Evolutionary conservation across 2,329 filamentous ascomycete species (phyloP).

Genomic region (Aureobasidium vineae): DNA sequence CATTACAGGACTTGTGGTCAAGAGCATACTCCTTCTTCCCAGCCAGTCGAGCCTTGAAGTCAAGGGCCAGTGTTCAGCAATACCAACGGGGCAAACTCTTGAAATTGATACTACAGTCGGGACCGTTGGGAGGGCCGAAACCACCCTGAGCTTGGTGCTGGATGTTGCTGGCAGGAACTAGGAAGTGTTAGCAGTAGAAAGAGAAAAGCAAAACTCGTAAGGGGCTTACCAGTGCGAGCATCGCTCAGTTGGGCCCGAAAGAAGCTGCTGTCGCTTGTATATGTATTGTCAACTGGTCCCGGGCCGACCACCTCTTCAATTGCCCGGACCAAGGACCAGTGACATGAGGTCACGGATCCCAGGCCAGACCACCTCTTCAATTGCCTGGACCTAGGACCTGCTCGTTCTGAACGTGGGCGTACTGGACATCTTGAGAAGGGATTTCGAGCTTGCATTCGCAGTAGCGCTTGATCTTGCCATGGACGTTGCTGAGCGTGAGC

Average conservation of each 20-base stretch:
- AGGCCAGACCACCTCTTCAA: neutral
- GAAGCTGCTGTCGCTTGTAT: neutral
- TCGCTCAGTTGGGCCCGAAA: neutral
- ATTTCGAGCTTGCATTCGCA: slow-evolving; percentile 83
- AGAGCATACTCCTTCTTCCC: neutral
- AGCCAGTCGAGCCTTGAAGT: too few species aligned
- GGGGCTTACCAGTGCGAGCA: neutral
- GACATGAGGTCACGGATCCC: neutral
- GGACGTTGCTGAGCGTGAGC: slow-evolving; percentile 54
- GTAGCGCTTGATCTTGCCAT: slow-evolving; percentile 85
- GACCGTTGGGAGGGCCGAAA: neutral
- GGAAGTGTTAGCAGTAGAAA: neutral
- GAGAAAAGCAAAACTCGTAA: neutral
- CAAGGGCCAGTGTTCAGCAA: too few species aligned
- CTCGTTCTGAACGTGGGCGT: slow-evolving; percentile 61
- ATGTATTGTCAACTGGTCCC: too few species aligned
- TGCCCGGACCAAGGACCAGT: neutral
- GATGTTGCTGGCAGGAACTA: neutral
- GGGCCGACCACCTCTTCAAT: neutral
- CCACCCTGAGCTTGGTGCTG: neutral
- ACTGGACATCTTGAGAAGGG: slow-evolving; percentile 77
- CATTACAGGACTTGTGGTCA: slow-evolving; percentile 10
- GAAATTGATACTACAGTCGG: too few species aligned
- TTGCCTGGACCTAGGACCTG: neutral
- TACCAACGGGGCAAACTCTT: too few species aligned